Evolutionary conservation across 345 rosid genomes (phyloP).

Genomic region (Psidium guajava): DNA sequence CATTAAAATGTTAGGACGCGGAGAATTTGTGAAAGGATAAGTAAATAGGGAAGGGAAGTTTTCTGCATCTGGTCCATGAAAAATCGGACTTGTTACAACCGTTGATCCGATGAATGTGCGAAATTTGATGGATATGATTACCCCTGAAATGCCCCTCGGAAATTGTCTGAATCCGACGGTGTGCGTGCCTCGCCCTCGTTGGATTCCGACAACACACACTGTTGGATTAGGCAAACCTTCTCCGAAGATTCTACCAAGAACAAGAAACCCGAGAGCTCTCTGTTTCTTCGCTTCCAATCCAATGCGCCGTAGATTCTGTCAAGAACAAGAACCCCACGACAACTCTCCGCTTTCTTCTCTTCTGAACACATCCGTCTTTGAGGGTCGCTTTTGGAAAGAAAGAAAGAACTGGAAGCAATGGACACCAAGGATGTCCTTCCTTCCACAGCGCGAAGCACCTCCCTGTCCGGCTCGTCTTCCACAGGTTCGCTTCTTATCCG

Average conservation of each 20-base stretch:
- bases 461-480: not conserved
- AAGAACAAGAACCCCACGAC: not conserved
- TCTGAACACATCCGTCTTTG: not conserved
- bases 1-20: not conserved
- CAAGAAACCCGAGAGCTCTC: too few species aligned
- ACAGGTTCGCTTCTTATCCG: conserved; percentile 35
- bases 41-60: not conserved
- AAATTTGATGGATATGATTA: not conserved
- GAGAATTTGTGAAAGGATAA: not conserved
- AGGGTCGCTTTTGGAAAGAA: not conserved
- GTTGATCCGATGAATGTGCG: not conserved
- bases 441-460: conserved; percentile 7
- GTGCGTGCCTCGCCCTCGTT: too few species aligned
- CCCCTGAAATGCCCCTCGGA: not conserved
- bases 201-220: too few species aligned
- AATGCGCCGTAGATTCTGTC: not conserved
- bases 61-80: not conserved
- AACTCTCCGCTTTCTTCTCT: not conserved
- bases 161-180: too few species aligned
- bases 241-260: too few species aligned
- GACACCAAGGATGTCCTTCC: not conserved
- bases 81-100: not conserved
- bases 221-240: too few species aligned
- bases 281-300: too few species aligned
- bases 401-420: not conserved